These are phyloP conservation scores for Piloderma croceum DNA, from an alignment of 768 basidiomycete species.

Conservation along the genomic window DNA sequence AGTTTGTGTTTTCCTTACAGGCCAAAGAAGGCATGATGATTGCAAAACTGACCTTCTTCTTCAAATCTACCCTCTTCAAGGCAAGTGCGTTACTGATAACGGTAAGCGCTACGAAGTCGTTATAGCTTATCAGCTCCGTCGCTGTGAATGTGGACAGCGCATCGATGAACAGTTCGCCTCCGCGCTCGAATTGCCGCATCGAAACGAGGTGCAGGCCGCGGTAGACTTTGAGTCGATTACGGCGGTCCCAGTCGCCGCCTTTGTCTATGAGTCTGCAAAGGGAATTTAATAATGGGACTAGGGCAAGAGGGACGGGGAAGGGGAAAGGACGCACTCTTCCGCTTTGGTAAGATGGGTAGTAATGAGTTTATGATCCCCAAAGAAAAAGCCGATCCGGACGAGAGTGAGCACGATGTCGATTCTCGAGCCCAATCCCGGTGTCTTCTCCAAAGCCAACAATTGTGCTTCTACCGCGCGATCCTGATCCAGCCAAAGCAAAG, in stretches of 20 bases:
- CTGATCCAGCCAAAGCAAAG: constrained; percentile 30
- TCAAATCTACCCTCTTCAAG: constrained; percentile 77
- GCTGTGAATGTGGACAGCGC: constrained; percentile 94
- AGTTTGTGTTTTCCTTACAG: too few species aligned
- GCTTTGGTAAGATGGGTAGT: constrained; percentile 70
- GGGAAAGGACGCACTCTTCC: constrained; percentile 54
- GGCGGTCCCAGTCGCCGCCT: constrained; percentile 97
- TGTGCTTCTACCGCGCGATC: constrained; percentile 79
- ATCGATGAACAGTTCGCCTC: constrained; percentile 81
- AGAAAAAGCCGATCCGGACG: constrained; percentile 88
- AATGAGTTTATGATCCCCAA: constrained; percentile 69
- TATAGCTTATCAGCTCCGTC: constrained; percentile 80
- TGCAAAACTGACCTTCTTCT: constrained; percentile 73
- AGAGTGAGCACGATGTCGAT: constrained; percentile 91
- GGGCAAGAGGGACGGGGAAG: background rate
- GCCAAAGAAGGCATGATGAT: too few species aligned
- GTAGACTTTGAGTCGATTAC: constrained; percentile 96
- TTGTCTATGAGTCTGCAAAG: constrained; percentile 74
- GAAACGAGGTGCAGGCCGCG: constrained; percentile 79
- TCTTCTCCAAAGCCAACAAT: constrained; percentile 82
- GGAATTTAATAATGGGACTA: constrained; percentile 1
- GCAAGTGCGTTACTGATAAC: constrained; percentile 76
- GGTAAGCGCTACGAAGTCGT: constrained; percentile 83
- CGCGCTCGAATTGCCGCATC: constrained; percentile 87
- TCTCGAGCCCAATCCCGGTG: constrained; percentile 84